These are phyloP conservation scores for Spathaspora gorwiae DNA, from an alignment of 805 yeast species.

Conservation along the genomic window DNA sequence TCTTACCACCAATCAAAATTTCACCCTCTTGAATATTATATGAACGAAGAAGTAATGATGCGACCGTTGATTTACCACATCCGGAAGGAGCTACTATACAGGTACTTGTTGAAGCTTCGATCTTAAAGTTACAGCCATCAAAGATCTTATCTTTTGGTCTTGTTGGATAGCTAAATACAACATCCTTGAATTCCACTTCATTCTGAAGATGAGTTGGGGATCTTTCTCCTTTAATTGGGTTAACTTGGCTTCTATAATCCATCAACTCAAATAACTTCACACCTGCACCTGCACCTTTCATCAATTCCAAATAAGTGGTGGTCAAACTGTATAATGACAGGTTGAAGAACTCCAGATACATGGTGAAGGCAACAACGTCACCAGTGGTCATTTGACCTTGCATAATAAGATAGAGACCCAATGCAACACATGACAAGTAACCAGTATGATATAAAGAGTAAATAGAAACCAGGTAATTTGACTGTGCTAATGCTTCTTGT, in stretches of 20 bases:
- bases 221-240: conserved; percentile 31
- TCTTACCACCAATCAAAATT: conserved; percentile 48
- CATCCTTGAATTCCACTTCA: conserved; percentile 35
- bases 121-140: conserved; percentile 32
- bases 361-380: conserved; percentile 43
- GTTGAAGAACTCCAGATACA: conserved; percentile 42
- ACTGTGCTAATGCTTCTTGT: conserved; percentile 42
- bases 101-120: conserved; percentile 33
- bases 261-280: conserved; percentile 39
- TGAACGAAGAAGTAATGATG: conserved; percentile 48
- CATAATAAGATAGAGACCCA: conserved; percentile 39
- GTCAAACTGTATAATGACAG: conserved; percentile 42
- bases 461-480: conserved; percentile 40
- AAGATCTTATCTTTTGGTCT: conserved; percentile 34
- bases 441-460: conserved; percentile 41
- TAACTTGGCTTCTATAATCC: conserved; percentile 33
- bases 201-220: conserved; percentile 17
- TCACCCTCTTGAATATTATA: conserved; percentile 47
- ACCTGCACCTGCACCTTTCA: conserved; percentile 47
- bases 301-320: conserved; percentile 42
- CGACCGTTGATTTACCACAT: conserved; percentile 58
- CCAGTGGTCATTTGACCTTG: conserved; percentile 45
- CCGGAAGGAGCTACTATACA: conserved; percentile 57
- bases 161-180: conserved; percentile 39
- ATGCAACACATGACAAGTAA: conserved; percentile 38